Percentiles rank a stretch among this genome's conserved stretches.
Conservation (phyloP, 2,329 filamentous ascomycete species). For the Aaosphaeria arxii region DNA sequence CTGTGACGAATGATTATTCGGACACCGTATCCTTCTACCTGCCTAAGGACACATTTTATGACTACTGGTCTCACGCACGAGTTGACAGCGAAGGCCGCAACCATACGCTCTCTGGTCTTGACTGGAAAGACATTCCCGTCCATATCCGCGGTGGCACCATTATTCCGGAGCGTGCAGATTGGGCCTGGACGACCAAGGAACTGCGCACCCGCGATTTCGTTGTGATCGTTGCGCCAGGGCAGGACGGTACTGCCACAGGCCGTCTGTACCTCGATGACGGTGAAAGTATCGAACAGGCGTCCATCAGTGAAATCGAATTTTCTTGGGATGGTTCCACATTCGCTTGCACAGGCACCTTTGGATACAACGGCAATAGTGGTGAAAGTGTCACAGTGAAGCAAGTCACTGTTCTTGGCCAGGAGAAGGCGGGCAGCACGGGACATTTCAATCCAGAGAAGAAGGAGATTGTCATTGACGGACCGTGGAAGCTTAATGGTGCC, state of each 20-base stretch:
- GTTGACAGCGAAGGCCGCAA: slow-evolving; percentile 47
- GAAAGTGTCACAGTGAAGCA: slow-evolving; percentile 24
- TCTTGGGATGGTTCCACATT: slow-evolving; percentile 55
- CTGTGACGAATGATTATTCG: slow-evolving; percentile 51
- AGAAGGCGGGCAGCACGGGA: slow-evolving; percentile 10
- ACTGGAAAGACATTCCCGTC: slow-evolving; percentile 59
- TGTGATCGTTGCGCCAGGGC: slow-evolving; percentile 65
- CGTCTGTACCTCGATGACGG: slow-evolving; percentile 77
- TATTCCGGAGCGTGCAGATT: slow-evolving; percentile 56
- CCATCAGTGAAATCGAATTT: slow-evolving; percentile 59
- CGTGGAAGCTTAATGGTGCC: slow-evolving; percentile 22
- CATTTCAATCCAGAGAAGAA: slow-evolving; percentile 11
- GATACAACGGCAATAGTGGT: slow-evolving; percentile 35
- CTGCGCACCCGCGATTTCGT: slow-evolving; percentile 66
- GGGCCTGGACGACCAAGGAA: slow-evolving; percentile 61
- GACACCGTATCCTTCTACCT: slow-evolving; percentile 56
- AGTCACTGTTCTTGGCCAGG: slow-evolving; percentile 28
- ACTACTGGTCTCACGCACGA: slow-evolving; percentile 54
- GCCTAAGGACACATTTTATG: slow-evolving; percentile 58
- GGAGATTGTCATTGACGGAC: slow-evolving; percentile 19
- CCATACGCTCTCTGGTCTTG: slow-evolving; percentile 45
- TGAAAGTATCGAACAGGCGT: slow-evolving; percentile 59
- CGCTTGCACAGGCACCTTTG: slow-evolving; percentile 52
- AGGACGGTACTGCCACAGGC: slow-evolving; percentile 62
- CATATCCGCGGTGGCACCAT: slow-evolving; percentile 65